A percentile compares a stretch with the other conserved stretches of the same genome.
Evolutionary conservation across 164 flowering plant species (phyloP).

Genomic region (Stephania japonica): DNA sequence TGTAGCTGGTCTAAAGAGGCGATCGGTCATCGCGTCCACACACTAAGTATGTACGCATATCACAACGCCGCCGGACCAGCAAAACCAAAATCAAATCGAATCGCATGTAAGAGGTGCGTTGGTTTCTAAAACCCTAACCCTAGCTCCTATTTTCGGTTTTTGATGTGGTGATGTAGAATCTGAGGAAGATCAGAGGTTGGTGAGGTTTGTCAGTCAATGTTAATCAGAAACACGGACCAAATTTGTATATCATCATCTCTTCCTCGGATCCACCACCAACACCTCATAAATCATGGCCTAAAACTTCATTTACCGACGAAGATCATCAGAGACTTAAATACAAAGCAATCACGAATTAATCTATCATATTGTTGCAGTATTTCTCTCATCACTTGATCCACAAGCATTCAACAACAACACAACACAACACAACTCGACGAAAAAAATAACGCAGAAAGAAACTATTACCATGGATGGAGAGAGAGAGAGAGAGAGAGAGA

Average conservation of each 20-base stretch:
- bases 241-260: conserved; percentile 11
- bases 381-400: conserved; percentile 18
- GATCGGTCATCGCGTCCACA: too few relatives aligned
- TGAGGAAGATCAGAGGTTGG: conserved; percentile 14
- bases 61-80: too few relatives aligned
- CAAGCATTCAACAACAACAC: neutral
- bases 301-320: too few relatives aligned
- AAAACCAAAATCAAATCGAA: too few relatives aligned
- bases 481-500: neutral
- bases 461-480: too few relatives aligned
- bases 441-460: neutral
- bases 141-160: too few relatives aligned
- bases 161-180: neutral
- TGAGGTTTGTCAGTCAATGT: conserved; percentile 11
- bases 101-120: too few relatives aligned
- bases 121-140: too few relatives aligned
- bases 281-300: too few relatives aligned
- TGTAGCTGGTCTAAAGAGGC: too few relatives aligned
- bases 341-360: conserved; percentile 12
- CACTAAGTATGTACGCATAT: too few relatives aligned
- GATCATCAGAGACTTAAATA: conserved; percentile 24
- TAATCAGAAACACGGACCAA: conserved; percentile 25
- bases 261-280: conserved; percentile 4
- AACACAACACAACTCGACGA: neutral
- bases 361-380: conserved; percentile 25